Evolutionary conservation across 179 eudicot species (phyloP).

Genomic region (Beta corolliflora): DNA sequence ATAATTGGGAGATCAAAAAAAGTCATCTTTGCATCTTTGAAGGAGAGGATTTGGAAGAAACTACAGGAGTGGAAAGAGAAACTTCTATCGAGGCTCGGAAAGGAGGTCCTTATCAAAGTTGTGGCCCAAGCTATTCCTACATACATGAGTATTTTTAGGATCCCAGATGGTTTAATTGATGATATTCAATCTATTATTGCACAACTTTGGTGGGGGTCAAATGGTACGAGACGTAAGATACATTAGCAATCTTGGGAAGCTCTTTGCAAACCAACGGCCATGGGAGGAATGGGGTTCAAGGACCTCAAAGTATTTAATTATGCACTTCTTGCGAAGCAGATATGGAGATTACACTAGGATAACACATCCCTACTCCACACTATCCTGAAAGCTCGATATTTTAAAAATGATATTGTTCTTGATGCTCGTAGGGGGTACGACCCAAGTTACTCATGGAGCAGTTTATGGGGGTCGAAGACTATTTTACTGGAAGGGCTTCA

Average conservation of each 20-base stretch:
- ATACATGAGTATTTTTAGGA: not conserved
- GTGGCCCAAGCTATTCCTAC: too few relatives aligned
- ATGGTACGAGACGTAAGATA: not conserved
- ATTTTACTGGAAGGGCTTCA: too few relatives aligned
- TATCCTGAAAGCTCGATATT: not conserved
- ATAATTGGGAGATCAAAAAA: too few relatives aligned
- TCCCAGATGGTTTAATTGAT: not conserved
- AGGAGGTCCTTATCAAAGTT: too few relatives aligned
- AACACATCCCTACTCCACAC: too few relatives aligned
- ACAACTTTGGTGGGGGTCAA: not conserved
- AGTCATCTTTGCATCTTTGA: too few relatives aligned
- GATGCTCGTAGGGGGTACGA: not conserved
- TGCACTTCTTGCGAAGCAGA: not conserved
- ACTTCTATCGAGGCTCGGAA: too few relatives aligned
- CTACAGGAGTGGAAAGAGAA: too few relatives aligned
- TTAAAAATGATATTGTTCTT: not conserved
- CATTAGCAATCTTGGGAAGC: not conserved
- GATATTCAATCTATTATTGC: not conserved
- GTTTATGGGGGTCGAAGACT: not conserved
- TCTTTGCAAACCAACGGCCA: not conserved
- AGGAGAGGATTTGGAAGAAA: too few relatives aligned
- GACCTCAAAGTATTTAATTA: not conserved
- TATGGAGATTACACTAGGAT: not conserved
- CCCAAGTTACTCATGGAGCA: not conserved
- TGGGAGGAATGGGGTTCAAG: not conserved